Percentiles rank a stretch among this genome's conserved stretches.
Evolutionary conservation across 148 eudicot species (phyloP).

Genomic region (Vaccinium vitisidaea): DNA sequence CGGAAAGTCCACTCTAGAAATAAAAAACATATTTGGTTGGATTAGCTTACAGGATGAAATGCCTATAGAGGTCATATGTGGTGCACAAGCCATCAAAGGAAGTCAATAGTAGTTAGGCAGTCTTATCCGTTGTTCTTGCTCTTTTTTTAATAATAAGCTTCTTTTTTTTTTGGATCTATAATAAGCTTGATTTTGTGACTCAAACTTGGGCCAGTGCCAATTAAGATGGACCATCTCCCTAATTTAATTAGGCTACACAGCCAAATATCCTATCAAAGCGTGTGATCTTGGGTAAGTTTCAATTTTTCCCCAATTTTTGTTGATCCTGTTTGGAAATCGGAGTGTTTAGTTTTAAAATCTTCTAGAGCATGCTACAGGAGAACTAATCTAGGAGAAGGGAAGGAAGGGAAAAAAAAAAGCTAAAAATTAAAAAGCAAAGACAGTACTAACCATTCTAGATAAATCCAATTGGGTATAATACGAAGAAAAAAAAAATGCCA

Average conservation of each 20-base stretch:
- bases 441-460: not conserved
- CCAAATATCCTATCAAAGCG: too few species aligned
- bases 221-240: too few species aligned
- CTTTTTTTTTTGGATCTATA: fast-evolving
- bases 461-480: not conserved
- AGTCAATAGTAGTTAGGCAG: too few species aligned
- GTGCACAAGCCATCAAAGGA: too few species aligned
- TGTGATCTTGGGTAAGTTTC: too few species aligned
- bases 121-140: too few species aligned
- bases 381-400: not conserved
- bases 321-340: not conserved
- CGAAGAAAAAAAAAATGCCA: not conserved
- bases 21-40: not conserved
- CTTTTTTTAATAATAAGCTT: too few species aligned
- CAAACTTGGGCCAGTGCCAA: too few species aligned
- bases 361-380: not conserved
- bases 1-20: not conserved
- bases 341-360: not conserved
- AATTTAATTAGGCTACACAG: too few species aligned
- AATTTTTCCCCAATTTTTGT: too few species aligned
- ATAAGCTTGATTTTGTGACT: too few species aligned
- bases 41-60: not conserved
- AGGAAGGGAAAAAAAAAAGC: not conserved
- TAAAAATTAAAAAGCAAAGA: not conserved
- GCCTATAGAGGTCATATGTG: too few species aligned